Conservation (phyloP, 129 eudicot species). For the Glebionis coronaria region DNA sequence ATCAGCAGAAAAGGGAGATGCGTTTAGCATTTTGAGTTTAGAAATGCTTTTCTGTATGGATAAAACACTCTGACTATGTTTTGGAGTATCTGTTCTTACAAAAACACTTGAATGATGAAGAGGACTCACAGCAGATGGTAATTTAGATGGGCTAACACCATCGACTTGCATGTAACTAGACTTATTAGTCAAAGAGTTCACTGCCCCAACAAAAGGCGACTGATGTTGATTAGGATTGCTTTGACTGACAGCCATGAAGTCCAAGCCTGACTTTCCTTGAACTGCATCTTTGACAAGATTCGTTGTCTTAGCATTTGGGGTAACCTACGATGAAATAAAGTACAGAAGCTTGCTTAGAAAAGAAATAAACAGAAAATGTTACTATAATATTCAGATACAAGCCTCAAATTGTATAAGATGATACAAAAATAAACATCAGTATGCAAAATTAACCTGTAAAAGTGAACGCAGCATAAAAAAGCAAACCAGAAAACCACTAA, state of each 20-base stretch:
- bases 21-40: conserved; percentile 54
- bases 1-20: conserved; percentile 57
- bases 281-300: neutral
- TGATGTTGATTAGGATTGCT: conserved; percentile 25
- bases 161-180: conserved; percentile 24
- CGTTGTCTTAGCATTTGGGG: conserved; percentile 1
- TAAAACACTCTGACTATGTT: conserved; percentile 33
- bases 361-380: neutral
- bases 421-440: conserved; percentile 5
- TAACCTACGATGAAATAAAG: neutral
- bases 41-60: conserved; percentile 75
- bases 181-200: conserved; percentile 35
- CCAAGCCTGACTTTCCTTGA: conserved; percentile 20
- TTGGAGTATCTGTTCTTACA: conserved; percentile 23
- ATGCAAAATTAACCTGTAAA: conserved; percentile 1
- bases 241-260: conserved; percentile 14
- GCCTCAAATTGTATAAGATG: neutral
- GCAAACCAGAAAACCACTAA: conserved; percentile 1
- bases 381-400: neutral
- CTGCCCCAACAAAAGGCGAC: conserved; percentile 25
- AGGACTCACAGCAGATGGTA: conserved; percentile 36
- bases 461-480: conserved; percentile 1
- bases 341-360: neutral
- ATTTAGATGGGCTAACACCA: conserved; percentile 30
- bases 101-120: conserved; percentile 27